Percentiles rank a stretch among this genome's conserved stretches.
Evolutionary conservation across 805 yeast genomes (phyloP).

Genomic region (Lipomyces kockii): DNA sequence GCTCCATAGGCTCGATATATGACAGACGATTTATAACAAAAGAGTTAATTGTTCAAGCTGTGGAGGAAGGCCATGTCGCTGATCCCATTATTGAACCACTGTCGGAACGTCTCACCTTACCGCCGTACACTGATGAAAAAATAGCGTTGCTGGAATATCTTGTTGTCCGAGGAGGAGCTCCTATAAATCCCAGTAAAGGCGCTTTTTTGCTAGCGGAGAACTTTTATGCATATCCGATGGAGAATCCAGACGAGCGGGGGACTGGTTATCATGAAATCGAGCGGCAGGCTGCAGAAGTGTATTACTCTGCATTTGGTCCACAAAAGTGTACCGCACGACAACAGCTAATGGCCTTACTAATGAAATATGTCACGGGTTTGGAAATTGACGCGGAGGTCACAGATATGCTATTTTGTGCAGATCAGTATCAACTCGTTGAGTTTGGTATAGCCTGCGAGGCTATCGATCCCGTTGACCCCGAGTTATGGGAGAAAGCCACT

Average conservation of each 20-base stretch:
- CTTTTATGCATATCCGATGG: constrained; percentile 16
- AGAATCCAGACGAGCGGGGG: background rate
- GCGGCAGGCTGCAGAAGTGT: background rate
- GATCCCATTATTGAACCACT: constrained; percentile 12
- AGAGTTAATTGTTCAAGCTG: constrained; percentile 8
- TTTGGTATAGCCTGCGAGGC: constrained; percentile 11
- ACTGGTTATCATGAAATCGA: background rate
- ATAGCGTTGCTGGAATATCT: constrained; percentile 24
- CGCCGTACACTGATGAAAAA: constrained; percentile 18
- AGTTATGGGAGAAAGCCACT: constrained; percentile 19
- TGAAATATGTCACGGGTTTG: constrained; percentile 4
- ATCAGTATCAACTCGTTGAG: constrained; percentile 18
- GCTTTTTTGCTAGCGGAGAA: constrained; percentile 19
- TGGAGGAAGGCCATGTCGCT: constrained; percentile 7
- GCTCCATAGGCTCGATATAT: constrained; percentile 14
- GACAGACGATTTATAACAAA: constrained; percentile 19
- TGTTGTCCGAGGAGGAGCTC: constrained; percentile 15
- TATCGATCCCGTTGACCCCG: constrained; percentile 20
- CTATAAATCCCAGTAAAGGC: constrained; percentile 18
- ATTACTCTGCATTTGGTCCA: background rate
- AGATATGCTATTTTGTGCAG: constrained; percentile 21
- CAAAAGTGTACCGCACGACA: constrained; percentile 1
- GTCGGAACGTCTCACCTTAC: constrained; percentile 11
- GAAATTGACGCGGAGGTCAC: constrained; percentile 23
- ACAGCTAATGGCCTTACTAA: constrained; percentile 6